Percentiles rank a stretch among this genome's conserved stretches.
Conservation (phyloP, 176 grass and related monocot genomes). For the Aechmea fasciata region DNA sequence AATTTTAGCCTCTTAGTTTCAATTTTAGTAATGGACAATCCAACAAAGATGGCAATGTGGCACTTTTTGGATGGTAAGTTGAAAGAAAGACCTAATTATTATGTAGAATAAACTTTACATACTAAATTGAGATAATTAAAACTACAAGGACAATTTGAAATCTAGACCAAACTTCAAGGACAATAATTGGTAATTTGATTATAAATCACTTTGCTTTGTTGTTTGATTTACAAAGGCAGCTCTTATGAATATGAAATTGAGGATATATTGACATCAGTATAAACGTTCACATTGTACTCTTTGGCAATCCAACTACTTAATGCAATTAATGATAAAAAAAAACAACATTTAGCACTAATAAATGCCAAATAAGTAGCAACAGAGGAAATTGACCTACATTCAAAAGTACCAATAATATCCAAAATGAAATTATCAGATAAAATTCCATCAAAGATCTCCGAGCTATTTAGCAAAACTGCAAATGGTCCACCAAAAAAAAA, state of each 20-base stretch:
- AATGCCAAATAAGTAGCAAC: neutral
- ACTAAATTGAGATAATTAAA: too few relatives aligned
- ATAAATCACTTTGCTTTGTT: neutral
- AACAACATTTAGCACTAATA: neutral
- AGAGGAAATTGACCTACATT: constrained; percentile 56
- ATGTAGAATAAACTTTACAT: too few relatives aligned
- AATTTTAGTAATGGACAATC: too few relatives aligned
- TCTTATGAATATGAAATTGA: neutral
- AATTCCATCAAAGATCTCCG: constrained; percentile 55
- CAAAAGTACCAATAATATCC: constrained; percentile 74
- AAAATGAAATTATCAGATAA: constrained; percentile 71
- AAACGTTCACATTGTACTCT: too few relatives aligned
- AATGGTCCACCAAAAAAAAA: constrained; percentile 28
- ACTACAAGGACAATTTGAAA: too few relatives aligned
- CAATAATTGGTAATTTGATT: neutral
- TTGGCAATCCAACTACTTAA: neutral
- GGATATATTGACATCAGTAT: too few relatives aligned
- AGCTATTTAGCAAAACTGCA: constrained; percentile 71
- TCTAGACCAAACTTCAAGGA: too few relatives aligned
- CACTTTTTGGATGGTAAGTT: too few relatives aligned
- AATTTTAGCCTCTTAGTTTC: too few relatives aligned
- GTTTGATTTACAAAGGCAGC: neutral
- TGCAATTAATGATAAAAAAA: neutral
- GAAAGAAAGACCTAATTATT: too few relatives aligned
- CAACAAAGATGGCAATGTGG: too few relatives aligned